phyloP scores from a whole-genome alignment of 306 rosid species.

The Fragaria ananassa region DNA sequence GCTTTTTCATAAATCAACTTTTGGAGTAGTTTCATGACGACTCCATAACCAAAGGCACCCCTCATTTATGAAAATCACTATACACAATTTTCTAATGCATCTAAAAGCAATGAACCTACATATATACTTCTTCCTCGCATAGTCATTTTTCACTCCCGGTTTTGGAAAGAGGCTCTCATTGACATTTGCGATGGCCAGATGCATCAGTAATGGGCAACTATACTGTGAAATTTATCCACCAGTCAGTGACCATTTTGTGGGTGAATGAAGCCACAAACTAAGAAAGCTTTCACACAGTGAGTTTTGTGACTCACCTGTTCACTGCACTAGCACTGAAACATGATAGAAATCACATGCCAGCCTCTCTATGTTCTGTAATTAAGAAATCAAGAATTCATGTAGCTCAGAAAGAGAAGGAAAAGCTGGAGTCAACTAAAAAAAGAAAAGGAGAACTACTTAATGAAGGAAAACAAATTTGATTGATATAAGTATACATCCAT shows the following conservation, averaged over 20 bases:
- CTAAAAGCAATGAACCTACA: constrained; percentile 16
- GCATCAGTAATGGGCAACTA: constrained; percentile 26
- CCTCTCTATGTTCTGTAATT: constrained; percentile 56
- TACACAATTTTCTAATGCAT: not conserved
- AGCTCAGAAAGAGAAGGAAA: constrained; percentile 33
- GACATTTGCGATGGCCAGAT: constrained; percentile 24
- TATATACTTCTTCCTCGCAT: constrained; percentile 24
- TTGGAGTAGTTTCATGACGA: not conserved
- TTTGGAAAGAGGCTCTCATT: constrained; percentile 16
- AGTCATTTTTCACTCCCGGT: constrained; percentile 27
- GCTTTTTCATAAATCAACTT: not conserved
- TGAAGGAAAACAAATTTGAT: constrained; percentile 10
- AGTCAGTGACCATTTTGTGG: constrained; percentile 23
- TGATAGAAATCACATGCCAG: constrained; percentile 42
- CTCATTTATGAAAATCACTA: not conserved
- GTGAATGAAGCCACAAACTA: constrained; percentile 28
- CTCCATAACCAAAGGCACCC: not conserved
- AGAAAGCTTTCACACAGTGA: constrained; percentile 26
- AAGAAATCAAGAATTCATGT: constrained; percentile 34
- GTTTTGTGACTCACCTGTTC: constrained; percentile 51
- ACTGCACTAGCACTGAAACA: constrained; percentile 46
- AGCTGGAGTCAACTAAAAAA: constrained; percentile 12
- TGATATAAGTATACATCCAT: not conserved
- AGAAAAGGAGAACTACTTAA: constrained; percentile 19
- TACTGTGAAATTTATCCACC: constrained; percentile 14